Conservation (phyloP, 768 basidiomycete species). For the Erythrobasidium yunnanense region DNA sequence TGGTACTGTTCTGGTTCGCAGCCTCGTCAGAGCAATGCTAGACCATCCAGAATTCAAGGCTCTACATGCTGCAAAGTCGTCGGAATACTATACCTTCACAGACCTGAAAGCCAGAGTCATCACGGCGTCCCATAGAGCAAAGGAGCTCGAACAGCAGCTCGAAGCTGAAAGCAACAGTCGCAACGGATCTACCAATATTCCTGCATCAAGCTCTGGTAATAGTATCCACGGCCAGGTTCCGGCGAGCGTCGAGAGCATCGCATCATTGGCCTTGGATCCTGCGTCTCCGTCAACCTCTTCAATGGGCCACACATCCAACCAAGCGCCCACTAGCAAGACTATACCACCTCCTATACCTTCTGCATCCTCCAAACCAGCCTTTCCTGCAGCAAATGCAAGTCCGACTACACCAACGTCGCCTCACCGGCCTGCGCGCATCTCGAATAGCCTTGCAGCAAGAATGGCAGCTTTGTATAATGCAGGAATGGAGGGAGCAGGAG, state of each 20-base stretch:
- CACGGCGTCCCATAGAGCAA: not conserved
- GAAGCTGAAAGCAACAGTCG: not conserved
- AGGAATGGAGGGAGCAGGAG: constrained; percentile 14
- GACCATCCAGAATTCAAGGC: constrained; percentile 22
- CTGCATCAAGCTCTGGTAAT: too few relatives aligned
- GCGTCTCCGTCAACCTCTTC: not conserved
- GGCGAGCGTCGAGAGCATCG: constrained; percentile 6
- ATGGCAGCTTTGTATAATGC: constrained; percentile 24
- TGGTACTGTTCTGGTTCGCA: too few relatives aligned
- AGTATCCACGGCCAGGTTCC: not conserved
- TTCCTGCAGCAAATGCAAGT: not conserved
- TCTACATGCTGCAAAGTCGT: not conserved
- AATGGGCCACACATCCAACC: not conserved
- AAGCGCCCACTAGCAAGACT: not conserved
- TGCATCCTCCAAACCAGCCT: constrained; percentile 1
- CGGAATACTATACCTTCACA: constrained; percentile 21
- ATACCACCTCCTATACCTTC: constrained; percentile 9
- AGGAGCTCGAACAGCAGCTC: constrained; percentile 20
- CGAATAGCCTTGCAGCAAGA: constrained; percentile 1
- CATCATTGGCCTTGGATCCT: not conserved
- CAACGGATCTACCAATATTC: too few relatives aligned
- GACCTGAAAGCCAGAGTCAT: constrained; percentile 22
- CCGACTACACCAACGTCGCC: not conserved
- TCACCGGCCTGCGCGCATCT: not conserved
- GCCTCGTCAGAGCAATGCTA: constrained; percentile 8